These are phyloP conservation scores for Hirsutella thompsonii DNA, from an alignment of 2,329 filamentous ascomycete genomes.

Conservation along the genomic window DNA sequence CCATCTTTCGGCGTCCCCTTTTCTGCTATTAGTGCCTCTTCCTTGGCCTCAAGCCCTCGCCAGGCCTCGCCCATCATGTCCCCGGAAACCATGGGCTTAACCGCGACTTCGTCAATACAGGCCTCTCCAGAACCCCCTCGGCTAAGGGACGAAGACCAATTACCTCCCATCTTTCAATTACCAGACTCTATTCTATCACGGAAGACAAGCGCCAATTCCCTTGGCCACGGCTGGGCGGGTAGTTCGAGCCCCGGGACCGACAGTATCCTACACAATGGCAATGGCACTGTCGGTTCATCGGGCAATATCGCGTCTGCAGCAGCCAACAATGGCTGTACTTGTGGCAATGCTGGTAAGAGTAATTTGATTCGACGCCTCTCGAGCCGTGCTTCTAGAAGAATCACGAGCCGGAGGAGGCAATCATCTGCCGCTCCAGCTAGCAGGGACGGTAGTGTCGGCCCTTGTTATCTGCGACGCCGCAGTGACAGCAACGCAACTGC, in stretches of 20 bases:
- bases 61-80: slow-evolving; percentile 46
- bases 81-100: slow-evolving; percentile 37
- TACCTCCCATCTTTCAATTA: slow-evolving; percentile 48
- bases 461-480: slow-evolving; percentile 72
- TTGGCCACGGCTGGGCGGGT: slow-evolving; percentile 45
- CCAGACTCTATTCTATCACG: slow-evolving; percentile 57
- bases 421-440: slow-evolving; percentile 66
- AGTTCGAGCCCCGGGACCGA: slow-evolving; percentile 45
- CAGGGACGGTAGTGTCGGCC: slow-evolving; percentile 79
- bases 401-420: slow-evolving; percentile 55
- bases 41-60: slow-evolving; percentile 40
- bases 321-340: slow-evolving; percentile 16
- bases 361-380: slow-evolving; percentile 73
- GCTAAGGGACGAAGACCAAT: slow-evolving; percentile 39
- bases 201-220: slow-evolving; percentile 47
- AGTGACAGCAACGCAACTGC: slow-evolving; percentile 78
- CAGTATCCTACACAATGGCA: slow-evolving; percentile 13
- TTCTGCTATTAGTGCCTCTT: slow-evolving; percentile 43
- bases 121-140: slow-evolving; percentile 52
- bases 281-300: slow-evolving; percentile 3
- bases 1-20: slow-evolving; percentile 27
- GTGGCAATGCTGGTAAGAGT: slow-evolving; percentile 17
- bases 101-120: slow-evolving; percentile 50
- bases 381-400: slow-evolving; percentile 58
- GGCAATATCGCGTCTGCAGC: slow-evolving; percentile 1